phyloP scores from a whole-genome alignment of 257 asterid species.

The Orobanche coerulescens region DNA sequence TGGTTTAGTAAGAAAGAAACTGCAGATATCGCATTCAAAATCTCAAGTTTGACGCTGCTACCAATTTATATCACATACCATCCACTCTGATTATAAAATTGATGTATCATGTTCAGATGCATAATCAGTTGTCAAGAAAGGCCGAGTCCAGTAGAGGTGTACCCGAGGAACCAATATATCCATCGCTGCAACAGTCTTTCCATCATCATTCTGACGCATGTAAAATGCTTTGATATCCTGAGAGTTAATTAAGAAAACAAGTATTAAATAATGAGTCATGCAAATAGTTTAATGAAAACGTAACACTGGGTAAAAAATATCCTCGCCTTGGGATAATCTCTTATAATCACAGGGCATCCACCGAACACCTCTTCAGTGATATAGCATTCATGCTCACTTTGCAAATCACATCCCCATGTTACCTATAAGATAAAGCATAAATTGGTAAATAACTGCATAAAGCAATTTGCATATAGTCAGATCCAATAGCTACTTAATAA shows the following conservation, averaged over 20 bases:
- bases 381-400: slow-evolving; percentile 96
- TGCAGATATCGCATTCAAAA: neutral
- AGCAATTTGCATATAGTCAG: neutral
- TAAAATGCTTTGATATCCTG: slow-evolving; percentile 96
- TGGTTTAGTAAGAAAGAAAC: neutral
- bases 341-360: slow-evolving; percentile 89
- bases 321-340: slow-evolving; percentile 95
- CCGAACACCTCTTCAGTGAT: slow-evolving; percentile 83
- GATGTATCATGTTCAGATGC: neutral
- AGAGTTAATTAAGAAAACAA: slow-evolving; percentile 19
- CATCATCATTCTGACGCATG: slow-evolving; percentile 96
- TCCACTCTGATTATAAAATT: too few relatives aligned
- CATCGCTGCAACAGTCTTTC: slow-evolving; percentile 98
- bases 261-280: slow-evolving; percentile 16
- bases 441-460: slow-evolving; percentile 4
- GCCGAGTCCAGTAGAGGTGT: slow-evolving; percentile 14
- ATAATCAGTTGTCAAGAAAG: neutral
- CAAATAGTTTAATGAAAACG: neutral
- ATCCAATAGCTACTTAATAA: neutral
- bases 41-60: neutral
- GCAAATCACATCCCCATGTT: slow-evolving; percentile 98
- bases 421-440: slow-evolving; percentile 44
- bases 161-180: slow-evolving; percentile 99
- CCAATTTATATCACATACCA: too few relatives aligned
- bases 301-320: neutral